Evolutionary conservation across 2,329 filamentous ascomycete species (phyloP), one percentile per base, ranked within the genome.

Genomic region (Sporothrix pallida): DNA sequence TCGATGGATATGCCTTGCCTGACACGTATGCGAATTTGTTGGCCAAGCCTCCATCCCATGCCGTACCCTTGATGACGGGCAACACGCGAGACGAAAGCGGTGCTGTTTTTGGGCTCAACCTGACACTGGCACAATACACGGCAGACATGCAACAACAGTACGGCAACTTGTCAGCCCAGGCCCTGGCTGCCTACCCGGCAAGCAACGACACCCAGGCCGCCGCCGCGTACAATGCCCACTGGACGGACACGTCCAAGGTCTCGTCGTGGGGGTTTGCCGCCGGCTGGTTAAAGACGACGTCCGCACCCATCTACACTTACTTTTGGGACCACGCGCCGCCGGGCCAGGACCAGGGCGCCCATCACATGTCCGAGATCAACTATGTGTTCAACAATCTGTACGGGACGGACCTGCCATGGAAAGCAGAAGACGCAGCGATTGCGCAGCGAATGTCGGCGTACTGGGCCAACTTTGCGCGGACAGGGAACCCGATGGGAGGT

Each of bases 381-480:
- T 65, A 65, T 7, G 37, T 65, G 17, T 46, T 65, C 62, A 44
- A 46, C 62, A 65, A 65, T 5, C 37, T 65, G 31, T 65, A 65
- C 62, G 23, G 23, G 62, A 65, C 62, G 37, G 17, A 23, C 37
- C n/a, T 44, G 42, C 62, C 62, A 42, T 67, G 62, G 62, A 10
- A 23, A 20, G 31, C 62, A 4, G 42, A 3, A 7, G 62, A 67
- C 42, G 15, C 31, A 1, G n/a, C 26, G 8, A 67, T 67, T 26
- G 62, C 62, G 3, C n/a, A 26, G 9, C 44, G 42, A 1, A 67
- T 67, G 62, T 23, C 44, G 62, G 37, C 62, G 3, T 48, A 48
- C 62, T 67, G 42, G 62, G 62, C 62, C n/a, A 67, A 48, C 62
- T 67, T 67, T 67, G 62, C 62, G 3, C 37, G 44, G 62, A 67